Conservation (phyloP, 106 monocot species). For the Phalaenopsis aphrodite region DNA sequence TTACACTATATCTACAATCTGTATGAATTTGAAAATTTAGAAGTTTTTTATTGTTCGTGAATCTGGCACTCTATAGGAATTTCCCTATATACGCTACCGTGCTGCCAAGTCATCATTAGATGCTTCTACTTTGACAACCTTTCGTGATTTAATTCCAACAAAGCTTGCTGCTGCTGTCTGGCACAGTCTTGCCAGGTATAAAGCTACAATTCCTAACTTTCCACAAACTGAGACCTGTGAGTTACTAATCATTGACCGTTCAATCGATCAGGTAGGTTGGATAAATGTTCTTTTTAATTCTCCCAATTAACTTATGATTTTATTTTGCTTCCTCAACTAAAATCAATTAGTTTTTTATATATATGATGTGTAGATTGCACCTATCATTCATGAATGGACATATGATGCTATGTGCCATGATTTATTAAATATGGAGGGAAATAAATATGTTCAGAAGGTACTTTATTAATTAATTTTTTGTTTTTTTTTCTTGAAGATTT, state of each 20-base stretch:
- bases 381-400: slow-evolving; percentile 92
- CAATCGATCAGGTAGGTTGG: slow-evolving; percentile 65
- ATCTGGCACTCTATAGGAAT: slow-evolving; percentile 41
- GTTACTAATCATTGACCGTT: slow-evolving; percentile 74
- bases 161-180: slow-evolving; percentile 87
- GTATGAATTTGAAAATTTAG: background rate
- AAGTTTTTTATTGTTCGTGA: background rate
- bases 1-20: background rate
- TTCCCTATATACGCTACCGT: slow-evolving; percentile 85
- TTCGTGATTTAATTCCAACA: slow-evolving; percentile 70
- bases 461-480: background rate
- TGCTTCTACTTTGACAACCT: slow-evolving; percentile 62
- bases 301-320: background rate
- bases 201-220: slow-evolving; percentile 51
- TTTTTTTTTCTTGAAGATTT: background rate
- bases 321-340: background rate
- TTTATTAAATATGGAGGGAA: slow-evolving; percentile 78
- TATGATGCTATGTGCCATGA: slow-evolving; percentile 98
- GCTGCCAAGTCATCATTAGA: slow-evolving; percentile 68
- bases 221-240: slow-evolving; percentile 82
- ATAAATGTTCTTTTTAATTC: background rate
- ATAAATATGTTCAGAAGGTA: slow-evolving; percentile 81
- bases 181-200: slow-evolving; percentile 57
- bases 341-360: background rate
- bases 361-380: slow-evolving; percentile 53